Conservation (phyloP, 345 rosid genomes). For the Syzygium aromaticum region DNA sequence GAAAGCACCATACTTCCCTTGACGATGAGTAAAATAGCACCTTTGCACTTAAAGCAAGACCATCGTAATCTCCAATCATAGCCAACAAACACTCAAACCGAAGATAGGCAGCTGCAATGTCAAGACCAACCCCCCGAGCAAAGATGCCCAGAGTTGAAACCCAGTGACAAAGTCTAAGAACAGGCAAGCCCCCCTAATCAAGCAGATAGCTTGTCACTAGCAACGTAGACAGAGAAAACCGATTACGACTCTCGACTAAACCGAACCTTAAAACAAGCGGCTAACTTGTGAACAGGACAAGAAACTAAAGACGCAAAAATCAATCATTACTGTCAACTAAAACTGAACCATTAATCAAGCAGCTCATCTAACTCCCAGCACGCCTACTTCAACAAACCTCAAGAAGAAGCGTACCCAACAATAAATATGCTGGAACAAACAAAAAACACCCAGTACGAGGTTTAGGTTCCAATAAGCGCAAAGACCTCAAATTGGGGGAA, state of each 20-base stretch:
- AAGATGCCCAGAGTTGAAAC: not conserved
- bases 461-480: not conserved
- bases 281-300: not conserved
- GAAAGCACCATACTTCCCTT: not conserved
- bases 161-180: not conserved
- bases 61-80: not conserved
- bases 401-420: not conserved
- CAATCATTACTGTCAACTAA: not conserved
- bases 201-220: not conserved
- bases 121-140: not conserved
- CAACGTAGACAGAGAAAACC: not conserved
- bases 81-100: not conserved
- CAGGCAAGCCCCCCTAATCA: not conserved
- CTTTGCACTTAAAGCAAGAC: not conserved
- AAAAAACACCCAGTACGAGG: not conserved
- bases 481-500: not conserved
- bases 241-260: not conserved
- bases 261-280: not conserved
- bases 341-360: not conserved
- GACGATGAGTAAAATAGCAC: not conserved
- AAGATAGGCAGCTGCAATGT: not conserved
- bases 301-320: not conserved
- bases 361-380: not conserved
- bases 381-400: not conserved
- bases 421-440: not conserved